Percentiles rank a stretch among this genome's conserved stretches.
These are phyloP conservation scores for Coelastrella sp. DNA, from an alignment of 139 green algal genomes.

Conservation along the genomic window DNA sequence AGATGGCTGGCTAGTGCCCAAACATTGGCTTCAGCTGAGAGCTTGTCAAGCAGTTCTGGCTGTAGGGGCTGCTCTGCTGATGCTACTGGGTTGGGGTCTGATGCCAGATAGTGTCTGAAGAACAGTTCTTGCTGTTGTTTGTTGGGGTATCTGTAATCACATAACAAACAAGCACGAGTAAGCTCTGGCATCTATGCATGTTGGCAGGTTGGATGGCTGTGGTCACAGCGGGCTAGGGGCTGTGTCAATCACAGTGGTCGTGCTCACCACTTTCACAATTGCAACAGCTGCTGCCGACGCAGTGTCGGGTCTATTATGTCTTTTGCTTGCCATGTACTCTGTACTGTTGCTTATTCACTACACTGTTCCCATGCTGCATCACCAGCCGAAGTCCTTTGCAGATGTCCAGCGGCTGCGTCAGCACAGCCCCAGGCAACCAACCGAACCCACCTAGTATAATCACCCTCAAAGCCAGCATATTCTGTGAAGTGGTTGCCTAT, in stretches of 20 bases:
- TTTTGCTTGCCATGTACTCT: no score
- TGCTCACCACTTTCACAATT: no score
- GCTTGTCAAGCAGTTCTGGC: slow-evolving; percentile 47
- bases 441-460: slow-evolving; percentile 81
- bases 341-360: neutral
- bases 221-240: neutral
- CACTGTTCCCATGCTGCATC: neutral
- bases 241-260: neutral
- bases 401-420: neutral
- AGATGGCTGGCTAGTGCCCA: slow-evolving; percentile 90
- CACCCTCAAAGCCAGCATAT: slow-evolving; percentile 97
- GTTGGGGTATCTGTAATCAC: slow-evolving; percentile 41
- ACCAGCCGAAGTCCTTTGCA: neutral
- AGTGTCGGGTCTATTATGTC: no score
- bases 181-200: neutral
- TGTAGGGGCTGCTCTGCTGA: neutral
- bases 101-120: slow-evolving; percentile 78
- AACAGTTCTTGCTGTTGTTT: slow-evolving; percentile 68
- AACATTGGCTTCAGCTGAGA: slow-evolving; percentile 83
- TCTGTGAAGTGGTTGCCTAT: slow-evolving; percentile 98
- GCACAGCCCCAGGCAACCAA: neutral
- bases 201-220: neutral
- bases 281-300: no score
- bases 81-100: slow-evolving; percentile 26
- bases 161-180: neutral